Conservation (phyloP, 371 early-diverging fungal species). For the Rhizopus stolonifer region DNA sequence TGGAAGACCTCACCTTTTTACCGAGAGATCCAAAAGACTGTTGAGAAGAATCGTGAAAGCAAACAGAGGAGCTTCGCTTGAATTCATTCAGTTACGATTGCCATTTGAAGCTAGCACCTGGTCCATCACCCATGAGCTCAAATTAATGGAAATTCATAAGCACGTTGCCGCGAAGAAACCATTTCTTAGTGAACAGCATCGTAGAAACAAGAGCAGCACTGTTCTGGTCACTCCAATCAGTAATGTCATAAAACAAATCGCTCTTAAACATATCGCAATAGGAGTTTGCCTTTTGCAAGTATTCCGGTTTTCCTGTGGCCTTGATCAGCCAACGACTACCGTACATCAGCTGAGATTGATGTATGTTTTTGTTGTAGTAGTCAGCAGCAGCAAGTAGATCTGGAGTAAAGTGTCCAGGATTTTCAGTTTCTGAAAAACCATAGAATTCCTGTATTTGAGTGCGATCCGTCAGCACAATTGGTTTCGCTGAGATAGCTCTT, state of each 20-base stretch:
- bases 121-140: too few relatives aligned
- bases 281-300: conserved; percentile 25
- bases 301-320: conserved; percentile 41
- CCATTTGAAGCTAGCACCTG: too few relatives aligned
- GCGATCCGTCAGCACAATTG: conserved; percentile 28
- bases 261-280: conserved; percentile 20
- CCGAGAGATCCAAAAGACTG: too few relatives aligned
- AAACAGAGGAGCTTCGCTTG: too few relatives aligned
- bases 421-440: conserved; percentile 44
- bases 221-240: conserved; percentile 46
- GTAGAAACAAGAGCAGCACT: conserved; percentile 36
- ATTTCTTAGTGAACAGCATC: too few relatives aligned
- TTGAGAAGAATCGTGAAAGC: too few relatives aligned
- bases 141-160: too few relatives aligned
- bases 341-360: conserved; percentile 50
- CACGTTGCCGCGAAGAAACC: too few relatives aligned
- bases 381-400: conserved; percentile 39
- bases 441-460: conserved; percentile 36
- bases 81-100: too few relatives aligned
- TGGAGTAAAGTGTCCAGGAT: conserved; percentile 43
- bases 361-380: conserved; percentile 52
- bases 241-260: conserved; percentile 12
- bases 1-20: too few relatives aligned
- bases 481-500: conserved; percentile 41
- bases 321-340: conserved; percentile 61